Evolutionary conservation across 768 basidiomycete genomes (phyloP).

Genomic region (Paxillus involutus): DNA sequence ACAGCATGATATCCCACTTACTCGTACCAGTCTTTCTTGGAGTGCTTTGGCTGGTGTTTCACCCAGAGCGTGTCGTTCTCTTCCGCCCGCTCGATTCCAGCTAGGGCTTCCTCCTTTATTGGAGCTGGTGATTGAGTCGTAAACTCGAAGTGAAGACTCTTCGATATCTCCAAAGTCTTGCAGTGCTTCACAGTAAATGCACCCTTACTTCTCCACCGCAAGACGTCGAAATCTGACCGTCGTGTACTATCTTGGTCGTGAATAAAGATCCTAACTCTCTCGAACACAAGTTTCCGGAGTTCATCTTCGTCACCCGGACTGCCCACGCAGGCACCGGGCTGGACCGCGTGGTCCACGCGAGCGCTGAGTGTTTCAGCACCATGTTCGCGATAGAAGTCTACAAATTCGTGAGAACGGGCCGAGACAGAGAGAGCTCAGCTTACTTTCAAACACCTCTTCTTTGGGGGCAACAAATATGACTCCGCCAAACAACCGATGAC

Average conservation of each 20-base stretch:
- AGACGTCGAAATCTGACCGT: conserved; percentile 50
- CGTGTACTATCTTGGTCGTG: conserved; percentile 72
- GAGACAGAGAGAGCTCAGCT: not conserved
- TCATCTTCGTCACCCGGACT: conserved; percentile 35
- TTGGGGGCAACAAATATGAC: conserved; percentile 73
- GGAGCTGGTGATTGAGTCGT: not conserved
- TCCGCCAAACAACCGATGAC: conserved; percentile 71
- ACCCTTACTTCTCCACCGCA: conserved; percentile 54
- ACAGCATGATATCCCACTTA: conserved; percentile 54
- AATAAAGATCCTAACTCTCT: conserved; percentile 82
- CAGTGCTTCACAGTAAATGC: conserved; percentile 68
- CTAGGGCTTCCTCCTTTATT: conserved; percentile 60
- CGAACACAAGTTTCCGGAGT: conserved; percentile 60
- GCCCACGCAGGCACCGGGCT: conserved; percentile 7
- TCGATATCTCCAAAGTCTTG: conserved; percentile 57
- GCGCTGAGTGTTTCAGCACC: conserved; percentile 69
- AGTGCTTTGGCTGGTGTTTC: conserved; percentile 40
- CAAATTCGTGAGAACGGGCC: not conserved
- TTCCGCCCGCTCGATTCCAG: conserved; percentile 51
- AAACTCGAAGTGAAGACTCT: conserved; percentile 51
- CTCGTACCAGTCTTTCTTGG: conserved; percentile 69
- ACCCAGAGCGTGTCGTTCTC: conserved; percentile 65
- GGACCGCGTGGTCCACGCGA: conserved; percentile 72
- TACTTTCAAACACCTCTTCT: conserved; percentile 86
- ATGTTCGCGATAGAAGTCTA: conserved; percentile 70